Conservation (phyloP, 2,329 filamentous ascomycete genomes). For the Ophiocordyceps robertsii region DNA sequence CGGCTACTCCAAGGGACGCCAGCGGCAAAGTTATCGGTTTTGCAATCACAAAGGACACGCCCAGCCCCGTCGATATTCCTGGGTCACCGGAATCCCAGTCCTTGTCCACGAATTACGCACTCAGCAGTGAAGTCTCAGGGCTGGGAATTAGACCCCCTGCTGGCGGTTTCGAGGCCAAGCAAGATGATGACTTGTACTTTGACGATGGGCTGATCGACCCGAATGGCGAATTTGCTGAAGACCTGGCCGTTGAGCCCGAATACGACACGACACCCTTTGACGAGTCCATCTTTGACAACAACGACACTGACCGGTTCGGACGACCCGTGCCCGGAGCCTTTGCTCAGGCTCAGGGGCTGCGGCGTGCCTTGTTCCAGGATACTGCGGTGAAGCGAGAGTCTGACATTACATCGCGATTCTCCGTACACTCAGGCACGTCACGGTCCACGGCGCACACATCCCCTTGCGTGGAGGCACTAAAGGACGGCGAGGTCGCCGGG, state of each 20-base stretch:
- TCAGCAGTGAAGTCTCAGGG: constrained; percentile 16
- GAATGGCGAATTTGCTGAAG: constrained; percentile 31
- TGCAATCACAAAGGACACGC: constrained; percentile 36
- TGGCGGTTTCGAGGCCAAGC: constrained; percentile 9
- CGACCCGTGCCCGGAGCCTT: constrained; percentile 46
- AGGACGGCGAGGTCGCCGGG: not conserved
- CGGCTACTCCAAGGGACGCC: constrained; percentile 40
- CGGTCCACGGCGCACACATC: constrained; percentile 42
- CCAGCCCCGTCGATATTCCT: constrained; percentile 7
- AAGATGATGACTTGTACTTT: constrained; percentile 60
- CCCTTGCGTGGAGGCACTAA: constrained; percentile 19
- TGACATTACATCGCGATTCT: constrained; percentile 30
- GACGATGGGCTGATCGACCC: constrained; percentile 46
- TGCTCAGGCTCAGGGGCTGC: constrained; percentile 35
- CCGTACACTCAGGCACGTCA: constrained; percentile 26
- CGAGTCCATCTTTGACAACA: constrained; percentile 59
- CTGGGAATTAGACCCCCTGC: constrained; percentile 26
- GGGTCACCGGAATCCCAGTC: constrained; percentile 1
- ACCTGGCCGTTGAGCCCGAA: constrained; percentile 24
- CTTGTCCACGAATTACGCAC: not conserved
- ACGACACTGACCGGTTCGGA: constrained; percentile 50
- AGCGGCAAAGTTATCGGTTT: constrained; percentile 43
- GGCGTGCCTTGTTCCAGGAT: constrained; percentile 17
- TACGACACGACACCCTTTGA: constrained; percentile 49
- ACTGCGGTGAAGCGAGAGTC: constrained; percentile 28